Evolutionary conservation across 495 filamentous ascomycete species (phyloP), one percentile per base, ranked within the genome.

Genomic region (Cercophora sp.): DNA sequence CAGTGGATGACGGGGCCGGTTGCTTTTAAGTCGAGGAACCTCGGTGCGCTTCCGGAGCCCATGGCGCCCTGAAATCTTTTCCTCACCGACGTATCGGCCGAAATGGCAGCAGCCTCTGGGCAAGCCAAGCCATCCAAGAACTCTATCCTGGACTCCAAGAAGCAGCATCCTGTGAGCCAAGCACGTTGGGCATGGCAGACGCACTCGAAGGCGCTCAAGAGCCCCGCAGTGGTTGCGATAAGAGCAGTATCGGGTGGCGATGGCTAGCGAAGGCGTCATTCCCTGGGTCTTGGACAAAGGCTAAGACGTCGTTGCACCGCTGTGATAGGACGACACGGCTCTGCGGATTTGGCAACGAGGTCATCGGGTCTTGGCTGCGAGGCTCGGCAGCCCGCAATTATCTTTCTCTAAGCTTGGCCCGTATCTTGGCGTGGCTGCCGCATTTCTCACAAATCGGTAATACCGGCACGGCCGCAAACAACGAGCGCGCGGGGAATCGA

Each of bases 121-220:
- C 26, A 27, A 51, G 59, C 64, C 61, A 66, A 66, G 63, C 54
- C 34, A 42, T 51, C 64, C 59, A 67, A 64, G 59, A 67, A 48
- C 46, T 57, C 29, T 51, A 62, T 64, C 54, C 64, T 45, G 53
- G 56, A n/a, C 32, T 13, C 23, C n/a, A 15, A 34, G 26, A 25
- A 47, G 44, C 44, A 34, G 0, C 27, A 47, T 47, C 26, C 44
- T 47, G 47, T 16, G 20, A 25, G 47, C 44, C 45, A 52, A 53
- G 59, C 40, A 36, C 8, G 16, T 37, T 51, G 44, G 44, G 25
- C 26, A 27, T 34, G 44, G 44, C 27, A 47, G 15, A 34, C 27
- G 27, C 20, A 15, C 44, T n/a, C 29, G 29, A 6, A 6, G 29
- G 10, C n/a, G n/a, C n/a, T n/a, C n/a, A n/a, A n/a, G 26, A 5